phyloP scores from a whole-genome alignment of 2,329 filamentous ascomycete species.

The Leptographium radiaticola region DNA sequence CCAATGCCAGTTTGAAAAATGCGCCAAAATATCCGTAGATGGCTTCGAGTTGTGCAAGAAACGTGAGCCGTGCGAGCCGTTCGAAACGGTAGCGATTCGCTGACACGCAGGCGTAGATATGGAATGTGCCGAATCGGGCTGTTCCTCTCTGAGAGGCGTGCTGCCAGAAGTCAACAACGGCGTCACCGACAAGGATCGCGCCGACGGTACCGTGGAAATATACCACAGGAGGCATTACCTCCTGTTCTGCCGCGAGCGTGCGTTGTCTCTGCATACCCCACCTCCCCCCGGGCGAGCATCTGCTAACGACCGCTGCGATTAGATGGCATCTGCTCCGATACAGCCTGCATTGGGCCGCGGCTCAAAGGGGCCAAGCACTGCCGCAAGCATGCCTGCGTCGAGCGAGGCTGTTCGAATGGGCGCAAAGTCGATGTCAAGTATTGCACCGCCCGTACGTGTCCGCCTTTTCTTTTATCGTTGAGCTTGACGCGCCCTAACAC shows the following conservation, averaged over 20 bases:
- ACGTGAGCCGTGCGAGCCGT: background rate
- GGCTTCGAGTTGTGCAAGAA: constrained; percentile 7
- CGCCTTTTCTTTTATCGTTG: too few species aligned
- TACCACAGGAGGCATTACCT: constrained; percentile 5
- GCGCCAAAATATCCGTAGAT: background rate
- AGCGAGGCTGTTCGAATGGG: constrained; percentile 4
- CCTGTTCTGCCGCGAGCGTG: constrained; percentile 5
- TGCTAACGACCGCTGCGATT: background rate
- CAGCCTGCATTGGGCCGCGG: constrained; percentile 2
- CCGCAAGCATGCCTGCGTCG: constrained; percentile 8
- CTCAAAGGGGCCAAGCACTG: constrained; percentile 3
- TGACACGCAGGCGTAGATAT: constrained; percentile 1
- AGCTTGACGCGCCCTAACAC: background rate
- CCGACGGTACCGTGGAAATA: constrained; percentile 4
- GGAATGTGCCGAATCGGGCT: constrained; percentile 2
- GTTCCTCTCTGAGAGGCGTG: background rate
- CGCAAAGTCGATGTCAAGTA: background rate
- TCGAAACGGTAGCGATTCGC: too few species aligned
- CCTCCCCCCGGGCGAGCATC: background rate
- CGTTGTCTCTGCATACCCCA: background rate
- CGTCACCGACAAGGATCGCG: background rate
- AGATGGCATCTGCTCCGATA: background rate
- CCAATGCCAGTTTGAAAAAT: background rate
- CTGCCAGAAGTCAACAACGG: background rate
- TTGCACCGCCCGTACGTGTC: constrained; percentile 5